phyloP scores from a whole-genome alignment of 2,329 filamentous ascomycete species.

The Xylariaceae sp. region DNA sequence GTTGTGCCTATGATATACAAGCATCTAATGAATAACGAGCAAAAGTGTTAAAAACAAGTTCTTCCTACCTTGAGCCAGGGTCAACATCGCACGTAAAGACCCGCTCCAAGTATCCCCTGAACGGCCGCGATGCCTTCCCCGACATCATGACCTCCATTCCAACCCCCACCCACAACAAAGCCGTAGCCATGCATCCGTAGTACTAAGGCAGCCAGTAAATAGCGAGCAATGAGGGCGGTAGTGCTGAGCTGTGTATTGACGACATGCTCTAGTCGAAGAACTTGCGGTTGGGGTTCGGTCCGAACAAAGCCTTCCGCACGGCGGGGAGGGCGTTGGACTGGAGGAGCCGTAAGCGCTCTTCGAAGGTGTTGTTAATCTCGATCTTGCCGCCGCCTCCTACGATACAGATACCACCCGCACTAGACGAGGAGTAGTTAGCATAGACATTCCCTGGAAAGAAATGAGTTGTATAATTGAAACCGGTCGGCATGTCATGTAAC shows the following conservation, averaged over 20 bases:
- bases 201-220: not conserved
- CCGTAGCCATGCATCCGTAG: not conserved
- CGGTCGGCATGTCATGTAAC: too few species aligned
- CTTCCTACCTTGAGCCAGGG: constrained; percentile 3
- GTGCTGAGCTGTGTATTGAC: not conserved
- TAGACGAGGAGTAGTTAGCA: constrained; percentile 37
- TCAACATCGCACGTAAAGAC: constrained; percentile 8
- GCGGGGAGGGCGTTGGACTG: constrained; percentile 80
- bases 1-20: constrained; percentile 23
- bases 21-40: constrained; percentile 21
- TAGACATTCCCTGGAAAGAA: not conserved
- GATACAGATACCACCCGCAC: constrained; percentile 77
- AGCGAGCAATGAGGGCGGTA: not conserved
- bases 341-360: constrained; percentile 80
- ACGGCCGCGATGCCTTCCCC: not conserved
- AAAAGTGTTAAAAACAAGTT: constrained; percentile 1
- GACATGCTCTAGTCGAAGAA: constrained; percentile 71
- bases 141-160: constrained; percentile 1
- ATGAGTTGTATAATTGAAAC: too few species aligned
- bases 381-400: constrained; percentile 86
- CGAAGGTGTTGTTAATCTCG: constrained; percentile 97
- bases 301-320: constrained; percentile 83
- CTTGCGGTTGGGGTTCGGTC: constrained; percentile 90
- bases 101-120: too few species aligned
- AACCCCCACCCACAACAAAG: constrained; percentile 1